phyloP scores from a whole-genome alignment of 2,329 filamentous ascomycete species.

The Alternaria alternata region DNA sequence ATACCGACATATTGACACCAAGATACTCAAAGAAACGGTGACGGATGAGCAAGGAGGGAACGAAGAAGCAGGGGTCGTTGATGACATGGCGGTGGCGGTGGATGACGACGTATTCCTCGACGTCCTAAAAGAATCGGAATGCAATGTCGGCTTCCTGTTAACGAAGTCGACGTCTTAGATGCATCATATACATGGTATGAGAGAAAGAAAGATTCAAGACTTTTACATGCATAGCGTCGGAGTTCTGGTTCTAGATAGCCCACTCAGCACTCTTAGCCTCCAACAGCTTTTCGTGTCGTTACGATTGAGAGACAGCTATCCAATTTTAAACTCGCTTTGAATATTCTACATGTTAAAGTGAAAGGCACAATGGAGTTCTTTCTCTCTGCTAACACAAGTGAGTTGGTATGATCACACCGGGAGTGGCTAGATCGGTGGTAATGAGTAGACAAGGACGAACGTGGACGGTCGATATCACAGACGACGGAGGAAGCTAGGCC shows the following conservation, averaged over 20 bases:
- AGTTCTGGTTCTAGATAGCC: neutral
- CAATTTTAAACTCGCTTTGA: neutral
- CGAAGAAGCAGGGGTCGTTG: conserved; percentile 26
- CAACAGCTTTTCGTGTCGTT: neutral
- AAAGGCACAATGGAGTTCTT: neutral
- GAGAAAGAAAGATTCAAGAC: neutral
- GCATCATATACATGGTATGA: neutral
- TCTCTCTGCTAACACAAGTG: neutral
- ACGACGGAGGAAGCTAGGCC: neutral
- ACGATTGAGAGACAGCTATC: neutral
- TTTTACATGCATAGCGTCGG: conserved; percentile 11
- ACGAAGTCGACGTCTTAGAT: conserved; percentile 50
- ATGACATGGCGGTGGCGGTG: conserved; percentile 49
- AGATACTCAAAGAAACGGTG: conserved; percentile 26
- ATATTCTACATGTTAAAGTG: neutral
- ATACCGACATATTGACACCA: conserved; percentile 61
- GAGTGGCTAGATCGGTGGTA: neutral
- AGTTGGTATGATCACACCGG: too few species aligned
- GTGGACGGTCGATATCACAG: neutral
- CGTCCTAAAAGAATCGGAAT: conserved; percentile 57
- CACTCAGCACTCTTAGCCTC: neutral
- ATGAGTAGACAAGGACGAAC: neutral
- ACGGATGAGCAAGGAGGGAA: neutral
- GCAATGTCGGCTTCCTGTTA: conserved; percentile 60
- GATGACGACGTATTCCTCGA: conserved; percentile 61